A percentile compares a stretch with the other conserved stretches of the same genome.
Conservation (phyloP, 805 yeast genomes). For the Ogataea salicorniae region DNA sequence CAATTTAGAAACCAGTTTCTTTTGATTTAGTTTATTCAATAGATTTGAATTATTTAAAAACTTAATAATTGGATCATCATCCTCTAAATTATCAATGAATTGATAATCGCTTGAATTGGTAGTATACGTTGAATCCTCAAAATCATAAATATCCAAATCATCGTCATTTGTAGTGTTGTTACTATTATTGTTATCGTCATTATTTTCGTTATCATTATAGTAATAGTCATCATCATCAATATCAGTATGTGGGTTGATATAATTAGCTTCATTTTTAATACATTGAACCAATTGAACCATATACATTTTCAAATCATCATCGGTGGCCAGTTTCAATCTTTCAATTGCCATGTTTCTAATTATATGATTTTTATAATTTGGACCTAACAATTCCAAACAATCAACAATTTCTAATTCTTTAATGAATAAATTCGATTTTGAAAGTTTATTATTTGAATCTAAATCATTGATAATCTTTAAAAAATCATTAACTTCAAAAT, state of each 20-base stretch:
- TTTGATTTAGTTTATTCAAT: conserved; percentile 7
- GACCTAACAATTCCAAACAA: conserved; percentile 72
- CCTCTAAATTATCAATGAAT: conserved; percentile 23
- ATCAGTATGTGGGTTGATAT: conserved; percentile 20
- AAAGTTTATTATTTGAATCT: conserved; percentile 9
- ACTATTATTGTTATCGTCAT: neutral
- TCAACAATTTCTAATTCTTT: conserved; percentile 32
- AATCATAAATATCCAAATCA: conserved; percentile 16
- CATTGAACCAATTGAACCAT: conserved; percentile 90
- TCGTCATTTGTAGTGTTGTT: conserved; percentile 4
- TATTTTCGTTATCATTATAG: conserved; percentile 1
- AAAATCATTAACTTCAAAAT: conserved; percentile 73
- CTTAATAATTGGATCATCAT: conserved; percentile 22
- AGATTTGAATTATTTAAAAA: conserved; percentile 23
- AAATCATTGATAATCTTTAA: conserved; percentile 36
- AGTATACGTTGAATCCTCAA: conserved; percentile 23
- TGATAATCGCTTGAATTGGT: conserved; percentile 31
- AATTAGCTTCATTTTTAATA: conserved; percentile 61
- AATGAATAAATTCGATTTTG: conserved; percentile 25
- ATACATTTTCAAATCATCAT: conserved; percentile 74
- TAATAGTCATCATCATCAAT: conserved; percentile 16
- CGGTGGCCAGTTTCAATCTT: conserved; percentile 69
- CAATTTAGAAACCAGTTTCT: conserved; percentile 10
- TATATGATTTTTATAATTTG: conserved; percentile 63
- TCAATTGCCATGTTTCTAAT: conserved; percentile 88